Evolutionary conservation across 106 monocot species (phyloP), one percentile per base, ranked within the genome.

Genomic region (Posidonia australis): DNA sequence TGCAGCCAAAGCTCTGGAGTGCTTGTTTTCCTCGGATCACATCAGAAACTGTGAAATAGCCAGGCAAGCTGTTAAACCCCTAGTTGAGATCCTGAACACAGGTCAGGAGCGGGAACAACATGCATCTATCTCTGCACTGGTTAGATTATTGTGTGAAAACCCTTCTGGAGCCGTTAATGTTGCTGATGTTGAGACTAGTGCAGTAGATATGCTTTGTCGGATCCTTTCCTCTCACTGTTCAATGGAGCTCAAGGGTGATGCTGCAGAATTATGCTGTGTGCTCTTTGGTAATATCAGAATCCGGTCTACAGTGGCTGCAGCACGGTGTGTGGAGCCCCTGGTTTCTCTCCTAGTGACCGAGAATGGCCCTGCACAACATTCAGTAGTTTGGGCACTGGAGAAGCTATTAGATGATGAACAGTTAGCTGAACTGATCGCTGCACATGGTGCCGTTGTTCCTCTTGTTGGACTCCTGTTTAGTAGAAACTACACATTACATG

Each of bases 1-100:
- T 85, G 98, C 98, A 41, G 98, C 91, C 31, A 91, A 88, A 72
- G 91, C 98, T 62, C 77, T 99, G 62, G 98, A 99, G 55, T 85
- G 75, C 71, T 83, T 99, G 67, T 99, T 99, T 88, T 81, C 67
- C 42, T 73, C 98, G 9, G 91, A 99, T 20, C 91, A 91, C 75
- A 86, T 99, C 31, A 87, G 81, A 60, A 88, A 79, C 66, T 72
- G 77, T 21, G 98, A 99, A 43, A 77, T 85, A 54, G 81, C 96
- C 41, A 54, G 84, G 19, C 87, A 91, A 62, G 83, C 91, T 57
- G 65, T 99, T 72, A 87, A 92, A 57, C 98, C 96, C 6, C 73
- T 99, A 17, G 83, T 99, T 5, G 96, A 99, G 75, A 91, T 99
- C 63, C 73, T 99, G 47, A 85, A 78, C 62, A 91, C 81, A 31